Conservation (phyloP, 2,329 filamentous ascomycete genomes). For the Paracoccidioides brasiliensis region DNA sequence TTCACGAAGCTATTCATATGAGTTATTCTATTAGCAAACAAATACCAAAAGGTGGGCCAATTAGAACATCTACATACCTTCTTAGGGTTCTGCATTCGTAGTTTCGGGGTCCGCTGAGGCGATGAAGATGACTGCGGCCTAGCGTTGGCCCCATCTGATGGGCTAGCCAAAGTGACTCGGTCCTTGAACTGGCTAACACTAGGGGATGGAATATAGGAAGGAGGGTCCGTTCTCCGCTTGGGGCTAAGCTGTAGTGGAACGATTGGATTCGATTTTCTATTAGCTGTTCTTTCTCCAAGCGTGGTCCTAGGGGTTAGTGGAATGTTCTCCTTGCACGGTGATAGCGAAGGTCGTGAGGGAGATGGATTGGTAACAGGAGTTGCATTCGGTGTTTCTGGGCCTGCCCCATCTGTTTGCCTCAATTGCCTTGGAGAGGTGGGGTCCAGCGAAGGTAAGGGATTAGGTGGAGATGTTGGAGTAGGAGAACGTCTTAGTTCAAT, state of each 20-base stretch:
- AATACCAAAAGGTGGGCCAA: background rate
- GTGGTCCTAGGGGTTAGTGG: constrained; percentile 23
- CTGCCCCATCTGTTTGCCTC: background rate
- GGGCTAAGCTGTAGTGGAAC: constrained; percentile 24
- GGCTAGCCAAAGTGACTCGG: constrained; percentile 19
- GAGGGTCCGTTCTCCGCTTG: constrained; percentile 33
- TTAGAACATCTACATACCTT: constrained; percentile 29
- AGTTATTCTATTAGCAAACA: background rate
- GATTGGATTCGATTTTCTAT: constrained; percentile 21
- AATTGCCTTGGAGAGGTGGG: constrained; percentile 4
- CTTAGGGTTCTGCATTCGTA: constrained; percentile 51
- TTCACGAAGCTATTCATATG: constrained; percentile 48
- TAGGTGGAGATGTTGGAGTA: constrained; percentile 17
- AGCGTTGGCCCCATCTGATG: constrained; percentile 17
- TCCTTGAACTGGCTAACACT: constrained; percentile 23
- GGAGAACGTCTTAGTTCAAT: constrained; percentile 26
- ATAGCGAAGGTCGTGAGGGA: constrained; percentile 20
- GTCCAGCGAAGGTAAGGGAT: constrained; percentile 3
- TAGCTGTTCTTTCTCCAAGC: constrained; percentile 22
- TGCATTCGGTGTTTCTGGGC: constrained; percentile 6
- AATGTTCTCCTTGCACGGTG: constrained; percentile 29
- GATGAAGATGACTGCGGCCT: constrained; percentile 44
- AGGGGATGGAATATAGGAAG: constrained; percentile 39
- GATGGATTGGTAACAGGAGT: constrained; percentile 5
- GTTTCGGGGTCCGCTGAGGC: constrained; percentile 57